Evolutionary conservation across 345 rosid genomes (phyloP), one percentile per base, ranked within the genome.

Genomic region (Limnanthes douglasii): DNA sequence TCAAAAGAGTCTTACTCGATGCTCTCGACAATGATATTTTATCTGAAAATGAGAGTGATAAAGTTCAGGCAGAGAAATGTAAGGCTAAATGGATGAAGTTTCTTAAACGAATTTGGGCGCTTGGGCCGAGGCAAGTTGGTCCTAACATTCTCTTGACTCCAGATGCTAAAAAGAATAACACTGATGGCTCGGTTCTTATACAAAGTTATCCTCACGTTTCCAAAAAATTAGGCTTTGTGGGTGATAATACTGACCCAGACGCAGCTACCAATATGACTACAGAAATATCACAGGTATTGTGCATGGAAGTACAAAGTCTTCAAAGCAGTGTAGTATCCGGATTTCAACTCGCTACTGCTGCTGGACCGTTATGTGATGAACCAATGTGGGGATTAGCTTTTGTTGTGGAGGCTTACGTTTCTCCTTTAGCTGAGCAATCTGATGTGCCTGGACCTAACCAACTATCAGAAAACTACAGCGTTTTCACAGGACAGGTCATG

Each of bases 321-420:
- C 72, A 68, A 32, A 84, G 76, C 73, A 74, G 79, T 51, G 54
- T 88, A 5, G 51, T 79, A 30, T 79, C 95, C 0, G 94, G 94
- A 18, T 88, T 88, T 59, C 94, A 83, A 51, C 55, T 88, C 27
- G 92, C 94, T 10, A 62, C 95, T 15, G 84, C 75, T 15, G 65
- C 92, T 45, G 97, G 94, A 8, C 97, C 86, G 28, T 44, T 88
- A 12, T 79, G 97, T 17, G 95, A 83, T 26, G 97, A 83, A 45
- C 86, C 90, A 9, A 62, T 86, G 76, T 74, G 97, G 95, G 95
- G 97, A 26, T 50, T 88, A 51, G 83, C 76, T 31, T 78, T 83
- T 66, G 50, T 68, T 14, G 51, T 88, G 25, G 86, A 83, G 60
- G 64, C 72, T 45, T 63, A 43, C 41, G 15, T 75, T 21, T 63